phyloP scores from a whole-genome alignment of 768 basidiomycete genomes.

The Kwoniella sp. region DNA sequence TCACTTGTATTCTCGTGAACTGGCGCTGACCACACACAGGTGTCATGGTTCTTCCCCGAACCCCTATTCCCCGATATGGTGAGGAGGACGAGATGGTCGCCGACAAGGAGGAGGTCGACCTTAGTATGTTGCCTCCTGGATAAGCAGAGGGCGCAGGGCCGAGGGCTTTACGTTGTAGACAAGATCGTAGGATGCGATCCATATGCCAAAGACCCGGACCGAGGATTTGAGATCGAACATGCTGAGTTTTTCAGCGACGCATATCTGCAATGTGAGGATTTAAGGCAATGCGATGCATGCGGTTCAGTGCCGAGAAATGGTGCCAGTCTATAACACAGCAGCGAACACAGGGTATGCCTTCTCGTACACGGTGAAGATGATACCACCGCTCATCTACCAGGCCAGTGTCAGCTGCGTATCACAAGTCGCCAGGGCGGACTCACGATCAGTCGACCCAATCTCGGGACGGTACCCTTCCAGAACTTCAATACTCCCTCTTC shows the following conservation, averaged over 20 bases:
- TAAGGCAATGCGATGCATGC: no score
- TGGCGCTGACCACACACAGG: constrained; percentile 54
- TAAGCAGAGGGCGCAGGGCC: constrained; percentile 53
- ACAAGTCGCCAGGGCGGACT: no score
- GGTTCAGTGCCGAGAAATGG: no score
- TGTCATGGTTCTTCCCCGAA: constrained; percentile 96
- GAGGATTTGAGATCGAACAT: no score
- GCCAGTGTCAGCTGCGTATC: background rate
- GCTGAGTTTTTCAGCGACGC: no score
- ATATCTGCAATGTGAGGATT: no score
- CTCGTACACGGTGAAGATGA: constrained; percentile 89
- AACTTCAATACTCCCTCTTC: constrained; percentile 90
- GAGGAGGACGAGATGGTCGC: constrained; percentile 60
- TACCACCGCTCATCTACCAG: constrained; percentile 77
- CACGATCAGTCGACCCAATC: constrained; percentile 71
- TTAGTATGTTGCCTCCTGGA: constrained; percentile 89
- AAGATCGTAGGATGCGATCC: no score
- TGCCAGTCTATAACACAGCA: constrained; percentile 12
- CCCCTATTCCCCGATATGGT: constrained; percentile 66
- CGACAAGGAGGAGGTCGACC: constrained; percentile 67
- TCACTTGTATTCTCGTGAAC: no score
- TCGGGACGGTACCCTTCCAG: constrained; percentile 94
- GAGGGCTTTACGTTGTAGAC: no score
- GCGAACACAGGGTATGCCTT: constrained; percentile 41
- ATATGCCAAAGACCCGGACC: no score